Conservation (phyloP, 176 grass and related monocot species). For the Oryza punctata region DNA sequence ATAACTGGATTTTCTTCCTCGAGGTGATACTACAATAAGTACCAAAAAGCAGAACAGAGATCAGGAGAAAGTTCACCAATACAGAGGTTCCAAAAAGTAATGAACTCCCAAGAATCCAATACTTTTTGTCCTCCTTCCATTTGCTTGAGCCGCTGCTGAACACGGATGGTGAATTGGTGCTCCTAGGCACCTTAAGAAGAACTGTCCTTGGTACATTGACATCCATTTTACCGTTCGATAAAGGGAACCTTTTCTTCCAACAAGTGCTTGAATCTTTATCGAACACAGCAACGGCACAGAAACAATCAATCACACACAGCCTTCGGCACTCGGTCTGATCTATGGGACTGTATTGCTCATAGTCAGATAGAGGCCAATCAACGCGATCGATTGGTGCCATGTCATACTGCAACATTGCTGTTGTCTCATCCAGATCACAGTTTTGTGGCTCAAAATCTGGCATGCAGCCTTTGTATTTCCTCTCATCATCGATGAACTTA, state of each 20-base stretch:
- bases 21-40: conserved; percentile 7
- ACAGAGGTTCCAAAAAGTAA: conserved; percentile 21
- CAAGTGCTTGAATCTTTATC: background rate
- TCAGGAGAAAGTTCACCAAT: conserved; percentile 1
- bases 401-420: no score
- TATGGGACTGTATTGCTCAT: conserved; percentile 10
- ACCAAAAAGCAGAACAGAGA: conserved; percentile 14
- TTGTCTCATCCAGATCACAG: background rate
- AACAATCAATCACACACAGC: conserved; percentile 5
- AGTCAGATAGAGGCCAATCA: conserved; percentile 6
- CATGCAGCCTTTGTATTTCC: conserved; percentile 20
- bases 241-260: conserved; percentile 27
- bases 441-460: conserved; percentile 18
- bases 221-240: conserved; percentile 16
- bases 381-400: background rate
- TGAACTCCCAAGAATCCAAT: conserved; percentile 21
- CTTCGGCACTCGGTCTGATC: background rate
- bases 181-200: conserved; percentile 20
- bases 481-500: background rate
- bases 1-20: background rate
- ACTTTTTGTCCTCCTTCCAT: conserved; percentile 18
- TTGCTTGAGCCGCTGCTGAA: background rate
- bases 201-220: background rate
- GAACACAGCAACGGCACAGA: conserved; percentile 7
- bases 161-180: background rate